Evolutionary conservation across 2,329 filamentous ascomycete species (phyloP), one percentile per base, ranked within the genome.

Genomic region (Cladorrhinum sp.): DNA sequence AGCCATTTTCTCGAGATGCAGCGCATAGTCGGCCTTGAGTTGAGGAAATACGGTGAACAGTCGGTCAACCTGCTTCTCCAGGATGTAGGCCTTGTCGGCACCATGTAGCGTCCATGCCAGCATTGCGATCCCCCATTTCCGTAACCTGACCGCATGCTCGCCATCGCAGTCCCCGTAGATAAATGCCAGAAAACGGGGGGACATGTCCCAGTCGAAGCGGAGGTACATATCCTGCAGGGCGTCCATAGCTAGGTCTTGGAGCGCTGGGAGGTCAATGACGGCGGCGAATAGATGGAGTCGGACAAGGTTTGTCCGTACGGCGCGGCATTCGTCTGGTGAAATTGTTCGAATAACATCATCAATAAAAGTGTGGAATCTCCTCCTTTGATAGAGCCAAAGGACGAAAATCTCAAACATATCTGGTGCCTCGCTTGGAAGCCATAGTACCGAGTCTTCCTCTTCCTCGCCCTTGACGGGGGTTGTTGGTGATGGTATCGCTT

Each of bases 51-150:
- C 67, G 45, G 72, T 71, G 41, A 85, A 77, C 4, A 83, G 74
- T 12, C 68, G 65, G 51, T 76, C 74, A 64, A 82, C 78, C 58
- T 72, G 74, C 27, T 73, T 70, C 3, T 72, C 67, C 55, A 64
- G 36, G 50, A 59, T 52, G 23, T 54, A 52, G 45, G 50, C 56
- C 57, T 56, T 60, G 23, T 68, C 65, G 3, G 71, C 68, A 58
- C 72, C 65, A 38, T 76, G 71, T 71, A 84, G 76, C 2, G 78
- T 78, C 77, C 82, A 85, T n/a, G 82, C 81, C 13, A 83, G 77
- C 81, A 85, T 85, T 60, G 83, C 82, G 5, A 85, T 81, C 57
- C 81, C 79, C 83, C 83, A 86, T 64, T 82, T 80, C 52, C 83
- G 80, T 41, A 86, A 74, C 9, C 83, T 78, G 45, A 81, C 77